Evolutionary conservation across 2,329 filamentous ascomycete genomes (phyloP).

Genomic region (Verticillium zaregamsianum): DNA sequence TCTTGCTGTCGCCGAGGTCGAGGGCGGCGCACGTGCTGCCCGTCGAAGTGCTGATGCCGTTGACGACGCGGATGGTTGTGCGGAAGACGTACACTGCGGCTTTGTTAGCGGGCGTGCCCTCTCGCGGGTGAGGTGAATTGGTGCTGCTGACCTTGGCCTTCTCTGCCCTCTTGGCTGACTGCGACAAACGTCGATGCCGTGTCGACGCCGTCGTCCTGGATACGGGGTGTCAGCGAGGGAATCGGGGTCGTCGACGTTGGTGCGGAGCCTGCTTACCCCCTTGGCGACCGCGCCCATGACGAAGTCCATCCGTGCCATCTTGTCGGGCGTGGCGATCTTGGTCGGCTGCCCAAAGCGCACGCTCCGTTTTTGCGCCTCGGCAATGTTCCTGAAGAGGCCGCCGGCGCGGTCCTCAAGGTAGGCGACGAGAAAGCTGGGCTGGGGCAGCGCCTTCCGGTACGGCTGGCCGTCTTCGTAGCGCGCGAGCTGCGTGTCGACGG

Average conservation of each 20-base stretch:
- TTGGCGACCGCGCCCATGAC: slow-evolving; percentile 41
- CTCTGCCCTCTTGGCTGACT: slow-evolving; percentile 31
- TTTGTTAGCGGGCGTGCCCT: not conserved
- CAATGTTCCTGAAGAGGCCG: slow-evolving; percentile 62
- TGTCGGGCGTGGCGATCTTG: slow-evolving; percentile 38
- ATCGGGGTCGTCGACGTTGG: too few relatives aligned
- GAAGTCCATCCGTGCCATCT: slow-evolving; percentile 50
- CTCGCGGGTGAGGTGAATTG: not conserved
- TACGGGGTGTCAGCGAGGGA: not conserved
- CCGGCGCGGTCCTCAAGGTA: slow-evolving; percentile 55
- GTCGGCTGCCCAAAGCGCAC: slow-evolving; percentile 61
- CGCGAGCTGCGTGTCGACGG: slow-evolving; percentile 38
- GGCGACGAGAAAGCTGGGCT: slow-evolving; percentile 59
- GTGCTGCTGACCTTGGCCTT: slow-evolving; percentile 29
- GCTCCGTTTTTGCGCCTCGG: slow-evolving; percentile 64
- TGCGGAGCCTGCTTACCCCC: slow-evolving; percentile 22
- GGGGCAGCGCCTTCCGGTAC: slow-evolving; percentile 49
- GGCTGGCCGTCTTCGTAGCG: slow-evolving; percentile 40
- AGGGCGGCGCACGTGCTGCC: slow-evolving; percentile 35
- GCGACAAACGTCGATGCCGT: slow-evolving; percentile 29
- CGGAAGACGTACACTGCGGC: slow-evolving; percentile 54
- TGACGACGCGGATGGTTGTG: slow-evolving; percentile 45
- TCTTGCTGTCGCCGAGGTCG: slow-evolving; percentile 34
- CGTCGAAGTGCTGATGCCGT: slow-evolving; percentile 51
- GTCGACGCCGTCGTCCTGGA: not conserved